phyloP scores from a whole-genome alignment of 1,284 basidiomycete genomes.

The Coniophora puteana region DNA sequence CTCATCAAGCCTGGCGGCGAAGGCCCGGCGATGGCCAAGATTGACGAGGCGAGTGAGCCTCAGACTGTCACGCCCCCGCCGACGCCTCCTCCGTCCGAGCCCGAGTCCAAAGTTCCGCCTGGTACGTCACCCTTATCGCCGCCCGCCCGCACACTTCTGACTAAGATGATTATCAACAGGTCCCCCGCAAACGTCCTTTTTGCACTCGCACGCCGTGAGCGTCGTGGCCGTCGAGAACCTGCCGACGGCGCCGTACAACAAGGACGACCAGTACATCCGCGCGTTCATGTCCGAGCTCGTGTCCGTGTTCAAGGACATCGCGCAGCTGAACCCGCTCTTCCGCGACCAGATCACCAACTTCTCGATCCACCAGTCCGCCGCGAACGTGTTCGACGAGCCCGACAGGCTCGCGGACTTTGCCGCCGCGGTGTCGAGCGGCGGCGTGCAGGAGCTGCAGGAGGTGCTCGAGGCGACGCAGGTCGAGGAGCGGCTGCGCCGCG shows the following conservation, averaged over 20 bases:
- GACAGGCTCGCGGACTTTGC: slow-evolving; percentile 99
- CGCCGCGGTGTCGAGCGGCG: slow-evolving; percentile 91
- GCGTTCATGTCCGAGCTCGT: slow-evolving; percentile 98
- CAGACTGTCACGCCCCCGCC: slow-evolving; percentile 49
- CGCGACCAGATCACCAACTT: slow-evolving; percentile 98
- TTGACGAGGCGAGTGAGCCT: slow-evolving; percentile 37
- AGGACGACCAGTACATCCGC: slow-evolving; percentile 91
- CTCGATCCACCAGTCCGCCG: slow-evolving; percentile 90
- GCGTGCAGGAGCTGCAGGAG: slow-evolving; percentile 89
- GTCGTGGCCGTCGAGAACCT: slow-evolving; percentile 91
- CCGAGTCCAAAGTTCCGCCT: slow-evolving; percentile 24
- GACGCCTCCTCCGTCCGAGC: slow-evolving; percentile 42
- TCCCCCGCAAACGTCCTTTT: slow-evolving; percentile 83
- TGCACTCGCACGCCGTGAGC: slow-evolving; percentile 87
- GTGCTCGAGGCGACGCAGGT: slow-evolving; percentile 88
- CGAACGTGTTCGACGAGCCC: slow-evolving; percentile 98
- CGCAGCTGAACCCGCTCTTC: slow-evolving; percentile 96
- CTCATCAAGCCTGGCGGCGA: slow-evolving; percentile 72
- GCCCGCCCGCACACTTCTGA: not conserved
- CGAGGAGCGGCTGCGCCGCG: slow-evolving; percentile 89
- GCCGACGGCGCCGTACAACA: slow-evolving; percentile 79
- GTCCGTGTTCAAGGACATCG: slow-evolving; percentile 98
- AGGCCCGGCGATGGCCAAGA: slow-evolving; percentile 43
- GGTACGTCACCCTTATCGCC: slow-evolving; percentile 9
- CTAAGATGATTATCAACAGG: slow-evolving; percentile 27